Evolutionary conservation across 495 filamentous ascomycete genomes (phyloP), one percentile per base, ranked within the genome.

Genomic region (Daldinia decipiens): DNA sequence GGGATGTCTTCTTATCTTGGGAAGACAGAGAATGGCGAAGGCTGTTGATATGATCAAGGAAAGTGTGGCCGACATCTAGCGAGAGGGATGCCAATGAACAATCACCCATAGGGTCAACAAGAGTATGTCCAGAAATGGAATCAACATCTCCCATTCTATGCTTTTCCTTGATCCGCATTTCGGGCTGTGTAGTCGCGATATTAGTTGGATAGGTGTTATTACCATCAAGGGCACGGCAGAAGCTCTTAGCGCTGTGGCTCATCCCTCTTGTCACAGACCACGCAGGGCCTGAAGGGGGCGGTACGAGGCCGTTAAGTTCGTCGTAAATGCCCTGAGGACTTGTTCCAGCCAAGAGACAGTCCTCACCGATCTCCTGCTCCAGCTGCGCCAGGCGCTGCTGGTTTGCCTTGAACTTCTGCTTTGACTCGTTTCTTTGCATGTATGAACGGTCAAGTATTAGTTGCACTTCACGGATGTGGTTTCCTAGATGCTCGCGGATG

Each of bases 401-500:
- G 12, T 24, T 53, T 5, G 5, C 50, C 13, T 29, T 36, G 5
- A 31, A 31, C 15, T 31, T 53, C 5, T 53, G 24, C 51, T 29
- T 31, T 26, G 43, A 47, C 43, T 47, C 43, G 43, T 4, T 53
- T n/a, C 53, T 31, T 4, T 32, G 57, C 24, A 67, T 9, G 26
- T 26, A 32, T 0, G 65, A 66, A 13, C 4, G 7, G 29, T 63
- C 26, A 13, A 72, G 60, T 9, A 47, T 51, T 7, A 27, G 7
- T 19, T 47, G 61, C 2, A 13, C 34, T 9, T 59, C 40, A 8
- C 13, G 24, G 0, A 62, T 21, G 19, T 27, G 34, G 5, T 13
- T 21, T 11, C 19, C 38, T 8, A 70, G 12, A 38, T 70, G 68
- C 9, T 51, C 68, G 26, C 67, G 67, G 29, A 70, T 39, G n/a